Evolutionary conservation across 345 rosid genomes (phyloP).

Genomic region (Salix suchowensis): DNA sequence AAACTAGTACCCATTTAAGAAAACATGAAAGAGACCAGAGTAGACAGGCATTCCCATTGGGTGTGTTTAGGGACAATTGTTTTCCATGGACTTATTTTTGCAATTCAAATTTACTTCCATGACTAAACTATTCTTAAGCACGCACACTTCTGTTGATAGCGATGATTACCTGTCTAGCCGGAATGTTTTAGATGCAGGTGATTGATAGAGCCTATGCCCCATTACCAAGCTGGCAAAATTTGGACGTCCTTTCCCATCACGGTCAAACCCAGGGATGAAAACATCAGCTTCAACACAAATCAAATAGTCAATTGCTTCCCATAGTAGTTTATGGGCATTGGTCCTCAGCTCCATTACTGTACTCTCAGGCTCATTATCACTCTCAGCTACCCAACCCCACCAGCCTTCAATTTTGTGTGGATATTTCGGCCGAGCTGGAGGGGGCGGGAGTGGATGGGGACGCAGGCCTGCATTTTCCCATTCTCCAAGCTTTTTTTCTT

Average conservation of each 20-base stretch:
- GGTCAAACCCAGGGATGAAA: constrained; percentile 78
- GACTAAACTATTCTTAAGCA: not conserved
- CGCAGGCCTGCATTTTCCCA: constrained; percentile 71
- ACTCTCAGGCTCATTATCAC: constrained; percentile 96
- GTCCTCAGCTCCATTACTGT: constrained; percentile 93
- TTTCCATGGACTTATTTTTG: not conserved
- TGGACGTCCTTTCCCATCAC: constrained; percentile 93
- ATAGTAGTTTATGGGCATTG: constrained; percentile 86
- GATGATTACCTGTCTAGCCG: constrained; percentile 75
- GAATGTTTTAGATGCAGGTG: constrained; percentile 72
- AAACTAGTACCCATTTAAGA: not conserved
- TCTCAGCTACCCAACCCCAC: constrained; percentile 99
- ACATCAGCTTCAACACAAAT: constrained; percentile 91
- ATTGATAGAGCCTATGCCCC: constrained; percentile 92
- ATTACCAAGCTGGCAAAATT: constrained; percentile 88
- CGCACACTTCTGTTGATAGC: not conserved
- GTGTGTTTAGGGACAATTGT: not conserved
- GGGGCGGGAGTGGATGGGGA: constrained; percentile 97
- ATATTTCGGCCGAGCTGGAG: constrained; percentile 82
- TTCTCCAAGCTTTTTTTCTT: constrained; percentile 51
- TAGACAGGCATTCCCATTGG: not conserved
- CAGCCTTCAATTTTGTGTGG: constrained; percentile 90
- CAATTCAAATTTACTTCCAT: not conserved
- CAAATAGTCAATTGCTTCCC: constrained; percentile 93
- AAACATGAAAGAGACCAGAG: not conserved